These are phyloP conservation scores for Pulveroboletus sp. DNA, from an alignment of 768 basidiomycete genomes.

Conservation along the genomic window DNA sequence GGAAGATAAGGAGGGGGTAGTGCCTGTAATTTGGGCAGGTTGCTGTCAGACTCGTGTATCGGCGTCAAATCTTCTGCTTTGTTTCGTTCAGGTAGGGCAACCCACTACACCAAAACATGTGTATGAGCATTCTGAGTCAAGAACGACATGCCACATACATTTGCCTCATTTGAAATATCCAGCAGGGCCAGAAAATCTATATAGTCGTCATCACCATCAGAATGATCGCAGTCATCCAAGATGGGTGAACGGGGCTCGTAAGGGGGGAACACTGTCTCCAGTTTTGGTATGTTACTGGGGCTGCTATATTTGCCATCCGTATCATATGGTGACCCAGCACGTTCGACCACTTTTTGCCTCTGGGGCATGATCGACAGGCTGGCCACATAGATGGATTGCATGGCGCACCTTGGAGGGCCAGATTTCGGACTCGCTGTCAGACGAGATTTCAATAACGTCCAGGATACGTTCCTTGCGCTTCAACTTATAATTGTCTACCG, in stretches of 20 bases:
- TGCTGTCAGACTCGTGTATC: background rate
- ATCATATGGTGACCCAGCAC: background rate
- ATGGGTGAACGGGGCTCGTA: slow-evolving; percentile 3
- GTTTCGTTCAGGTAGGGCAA: slow-evolving; percentile 21
- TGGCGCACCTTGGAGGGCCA: slow-evolving; percentile 20
- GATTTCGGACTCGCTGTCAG: slow-evolving; percentile 28
- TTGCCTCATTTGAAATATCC: slow-evolving; percentile 28
- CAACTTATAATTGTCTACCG: slow-evolving; percentile 6
- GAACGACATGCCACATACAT: slow-evolving; percentile 15
- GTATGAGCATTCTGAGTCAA: slow-evolving; percentile 1
- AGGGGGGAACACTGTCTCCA: slow-evolving; percentile 1
- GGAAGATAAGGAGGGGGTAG: slow-evolving; percentile 9
- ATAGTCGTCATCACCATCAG: slow-evolving; percentile 19
- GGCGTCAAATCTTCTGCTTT: slow-evolving; percentile 31
- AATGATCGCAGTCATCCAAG: background rate
- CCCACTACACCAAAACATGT: slow-evolving; percentile 19
- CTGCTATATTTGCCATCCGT: background rate
- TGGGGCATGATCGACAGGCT: slow-evolving; percentile 1
- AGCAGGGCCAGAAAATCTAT: slow-evolving; percentile 23
- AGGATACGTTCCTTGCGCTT: slow-evolving; percentile 20
- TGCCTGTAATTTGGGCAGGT: background rate
- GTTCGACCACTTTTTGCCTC: slow-evolving; percentile 19
- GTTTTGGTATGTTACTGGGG: background rate
- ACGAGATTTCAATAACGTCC: slow-evolving; percentile 25
- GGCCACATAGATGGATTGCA: background rate